These are phyloP conservation scores for Mycena vitilis DNA, from an alignment of 768 basidiomycete species.

Conservation along the genomic window DNA sequence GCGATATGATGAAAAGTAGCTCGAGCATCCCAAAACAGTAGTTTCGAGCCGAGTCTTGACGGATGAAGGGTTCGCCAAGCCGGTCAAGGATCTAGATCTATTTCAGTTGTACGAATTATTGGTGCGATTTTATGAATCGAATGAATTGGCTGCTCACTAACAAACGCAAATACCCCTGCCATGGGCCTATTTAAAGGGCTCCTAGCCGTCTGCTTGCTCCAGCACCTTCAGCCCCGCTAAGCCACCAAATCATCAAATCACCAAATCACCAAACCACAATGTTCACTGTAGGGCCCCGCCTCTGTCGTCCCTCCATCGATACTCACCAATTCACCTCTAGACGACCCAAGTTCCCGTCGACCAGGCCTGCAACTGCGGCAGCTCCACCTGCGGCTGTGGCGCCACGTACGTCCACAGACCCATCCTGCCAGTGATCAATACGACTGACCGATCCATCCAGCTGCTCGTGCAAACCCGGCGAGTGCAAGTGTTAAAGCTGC, in stretches of 20 bases:
- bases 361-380: constrained; percentile 9
- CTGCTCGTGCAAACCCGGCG: constrained; percentile 4
- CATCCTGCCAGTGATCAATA: too few species aligned
- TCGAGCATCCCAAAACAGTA: not conserved
- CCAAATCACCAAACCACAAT: constrained; percentile 1
- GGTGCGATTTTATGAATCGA: not conserved
- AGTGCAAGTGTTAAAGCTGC: not conserved
- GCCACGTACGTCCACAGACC: not conserved
- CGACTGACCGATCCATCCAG: not conserved
- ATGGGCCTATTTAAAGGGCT: constrained; percentile 4
- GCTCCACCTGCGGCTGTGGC: not conserved
- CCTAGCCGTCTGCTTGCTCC: not conserved
- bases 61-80: not conserved
- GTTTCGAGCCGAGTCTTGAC: not conserved
- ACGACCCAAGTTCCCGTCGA: constrained; percentile 3
- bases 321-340: not conserved
- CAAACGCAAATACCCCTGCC: not conserved
- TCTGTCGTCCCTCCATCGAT: not conserved
- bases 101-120: not conserved
- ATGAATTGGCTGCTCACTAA: not conserved
- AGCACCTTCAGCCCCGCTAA: not conserved
- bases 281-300: not conserved
- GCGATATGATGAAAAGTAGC: not conserved
- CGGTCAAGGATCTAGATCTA: not conserved
- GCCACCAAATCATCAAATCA: too few species aligned